Evolutionary conservation across 768 basidiomycete genomes (phyloP), one percentile per base, ranked within the genome.

Genomic region (Hypholoma fasciculare): DNA sequence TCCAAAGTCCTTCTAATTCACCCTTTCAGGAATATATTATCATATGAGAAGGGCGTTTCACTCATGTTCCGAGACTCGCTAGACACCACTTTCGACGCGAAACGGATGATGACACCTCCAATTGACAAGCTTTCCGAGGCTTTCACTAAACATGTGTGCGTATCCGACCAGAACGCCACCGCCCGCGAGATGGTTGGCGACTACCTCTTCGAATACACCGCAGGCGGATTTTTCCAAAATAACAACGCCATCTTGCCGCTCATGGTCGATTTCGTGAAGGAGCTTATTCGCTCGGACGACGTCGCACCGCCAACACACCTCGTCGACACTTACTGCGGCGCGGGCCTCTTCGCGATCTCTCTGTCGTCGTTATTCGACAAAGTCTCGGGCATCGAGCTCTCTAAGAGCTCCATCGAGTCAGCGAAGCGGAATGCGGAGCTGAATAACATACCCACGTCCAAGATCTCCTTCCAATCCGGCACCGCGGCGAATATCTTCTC

Each of bases 141-240:
- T 3, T 72, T 79, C 16, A 79, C 81, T 39, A 79, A 79, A 36
- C 90, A 95, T 65, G 68, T 95, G 53, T 96, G 94, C 68, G 78
- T 97, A 56, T 90, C 93, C 0, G 82, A 94, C 68, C 92, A 94
- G 69, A 89, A 89, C 58, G 84, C 78, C 12, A 85, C 79, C 9
- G 86, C 96, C 1, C 89, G 94, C 54, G 96, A 97, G 72, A 82
- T 82, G 48, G 92, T 98, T 23, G 95, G 93, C 8, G 74, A 83
- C 60, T 85, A 79, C 69, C 71, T 89, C 46, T 97, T 98, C 74
- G 88, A 95, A 68, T 96, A 92, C 72, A 83, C 79, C 19, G 92
- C 88, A 6, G 87, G 90, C 48, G 90, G 92, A 4, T 99, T 98
- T 80, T 98, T 98, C 83, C 96, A 99, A 69, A 98, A 98, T 78